These are phyloP conservation scores for Rhododendron vialii DNA, from an alignment of 148 eudicot genomes.

Conservation along the genomic window DNA sequence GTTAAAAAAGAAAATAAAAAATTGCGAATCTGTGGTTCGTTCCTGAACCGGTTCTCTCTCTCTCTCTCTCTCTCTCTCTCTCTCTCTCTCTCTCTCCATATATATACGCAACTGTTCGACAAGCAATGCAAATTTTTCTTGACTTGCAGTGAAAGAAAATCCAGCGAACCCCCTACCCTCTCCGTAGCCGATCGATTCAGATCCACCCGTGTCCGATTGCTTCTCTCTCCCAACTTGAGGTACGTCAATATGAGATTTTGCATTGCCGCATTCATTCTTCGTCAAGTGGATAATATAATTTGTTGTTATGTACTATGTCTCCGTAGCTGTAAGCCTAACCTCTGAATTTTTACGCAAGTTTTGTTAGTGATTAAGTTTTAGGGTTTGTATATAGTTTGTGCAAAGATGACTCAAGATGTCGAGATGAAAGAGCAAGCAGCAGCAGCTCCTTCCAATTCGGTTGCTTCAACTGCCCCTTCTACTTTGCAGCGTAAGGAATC, in stretches of 20 bases:
- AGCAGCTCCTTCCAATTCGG: conserved; percentile 52
- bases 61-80: too few relatives aligned
- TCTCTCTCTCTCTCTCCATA: too few relatives aligned
- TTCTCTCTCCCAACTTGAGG: neutral
- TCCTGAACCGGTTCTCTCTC: too few relatives aligned
- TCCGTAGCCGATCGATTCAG: too few relatives aligned
- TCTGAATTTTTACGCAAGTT: neutral
- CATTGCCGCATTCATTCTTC: neutral
- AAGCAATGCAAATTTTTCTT: neutral
- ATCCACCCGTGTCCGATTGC: neutral
- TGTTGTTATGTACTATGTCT: neutral
- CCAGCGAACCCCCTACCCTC: neutral
- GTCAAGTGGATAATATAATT: neutral
- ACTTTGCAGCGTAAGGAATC: conserved; percentile 50
- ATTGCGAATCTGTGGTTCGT: too few relatives aligned
- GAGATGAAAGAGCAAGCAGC: conserved; percentile 64
- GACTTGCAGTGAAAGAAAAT: conserved; percentile 10
- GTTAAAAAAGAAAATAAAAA: too few relatives aligned
- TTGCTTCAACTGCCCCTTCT: conserved; percentile 41
- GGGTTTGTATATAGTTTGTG: neutral
- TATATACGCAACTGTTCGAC: neutral
- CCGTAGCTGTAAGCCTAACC: neutral
- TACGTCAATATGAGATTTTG: neutral
- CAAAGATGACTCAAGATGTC: conserved; percentile 72
- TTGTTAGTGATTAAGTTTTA: neutral